A percentile compares a stretch with the other conserved stretches of the same genome.
Conservation (phyloP, 2,329 filamentous ascomycete species). For the Atkinsonella texensis region DNA sequence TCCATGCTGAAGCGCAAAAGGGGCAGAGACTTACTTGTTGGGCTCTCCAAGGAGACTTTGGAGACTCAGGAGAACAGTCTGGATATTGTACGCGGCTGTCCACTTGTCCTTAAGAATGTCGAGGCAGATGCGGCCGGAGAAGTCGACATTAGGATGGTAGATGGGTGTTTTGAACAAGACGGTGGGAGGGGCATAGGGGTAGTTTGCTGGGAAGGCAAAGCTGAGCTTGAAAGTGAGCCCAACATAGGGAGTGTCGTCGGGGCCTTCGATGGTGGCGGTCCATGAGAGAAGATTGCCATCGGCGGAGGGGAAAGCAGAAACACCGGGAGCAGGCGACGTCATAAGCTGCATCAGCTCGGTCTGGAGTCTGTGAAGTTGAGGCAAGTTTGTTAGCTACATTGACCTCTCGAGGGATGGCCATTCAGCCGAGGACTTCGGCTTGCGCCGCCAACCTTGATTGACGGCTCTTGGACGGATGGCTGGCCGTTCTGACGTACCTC, state of each 20-base stretch:
- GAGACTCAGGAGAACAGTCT: conserved; percentile 82
- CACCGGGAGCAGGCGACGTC: conserved; percentile 84
- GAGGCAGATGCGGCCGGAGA: conserved; percentile 90
- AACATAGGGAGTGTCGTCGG: conserved; percentile 82
- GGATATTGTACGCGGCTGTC: conserved; percentile 95
- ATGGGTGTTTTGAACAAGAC: conserved; percentile 98
- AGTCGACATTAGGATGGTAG: conserved; percentile 98
- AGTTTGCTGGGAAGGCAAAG: conserved; percentile 83
- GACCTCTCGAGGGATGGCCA: background rate
- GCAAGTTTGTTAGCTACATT: background rate
- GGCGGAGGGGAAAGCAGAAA: conserved; percentile 86
- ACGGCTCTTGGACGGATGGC: background rate
- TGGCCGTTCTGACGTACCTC: conserved; percentile 36
- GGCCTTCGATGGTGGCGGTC: conserved; percentile 89
- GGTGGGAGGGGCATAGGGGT: conserved; percentile 81
- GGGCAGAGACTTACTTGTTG: conserved; percentile 65
- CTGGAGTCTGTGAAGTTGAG: conserved; percentile 56
- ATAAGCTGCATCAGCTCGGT: conserved; percentile 98
- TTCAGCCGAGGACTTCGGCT: background rate
- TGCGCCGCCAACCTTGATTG: background rate
- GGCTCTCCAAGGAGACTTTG: conserved; percentile 94
- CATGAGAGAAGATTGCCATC: conserved; percentile 86
- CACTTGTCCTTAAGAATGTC: conserved; percentile 99
- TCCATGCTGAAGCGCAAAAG: background rate
- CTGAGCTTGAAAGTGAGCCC: conserved; percentile 82